phyloP scores from a whole-genome alignment of 306 rosid species.

The Fagus crenata region DNA sequence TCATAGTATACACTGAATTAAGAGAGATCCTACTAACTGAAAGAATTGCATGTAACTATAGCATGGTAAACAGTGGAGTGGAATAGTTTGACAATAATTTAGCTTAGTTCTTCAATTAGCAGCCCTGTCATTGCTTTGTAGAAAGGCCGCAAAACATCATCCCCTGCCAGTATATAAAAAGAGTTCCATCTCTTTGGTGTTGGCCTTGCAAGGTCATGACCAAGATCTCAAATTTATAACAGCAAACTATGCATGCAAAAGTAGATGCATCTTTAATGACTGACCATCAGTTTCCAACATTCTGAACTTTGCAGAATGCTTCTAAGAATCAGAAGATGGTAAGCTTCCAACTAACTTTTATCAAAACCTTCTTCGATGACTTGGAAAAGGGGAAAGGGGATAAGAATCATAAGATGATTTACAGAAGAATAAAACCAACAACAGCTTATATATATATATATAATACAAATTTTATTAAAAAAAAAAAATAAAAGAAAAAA shows the following conservation, averaged over 20 bases:
- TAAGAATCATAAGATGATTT: background rate
- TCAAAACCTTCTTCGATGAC: background rate
- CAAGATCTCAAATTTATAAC: background rate
- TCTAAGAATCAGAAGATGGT: background rate
- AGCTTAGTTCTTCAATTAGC: slow-evolving; percentile 1
- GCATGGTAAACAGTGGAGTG: background rate
- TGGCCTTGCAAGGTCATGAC: slow-evolving; percentile 3
- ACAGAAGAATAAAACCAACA: background rate
- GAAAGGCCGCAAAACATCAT: background rate
- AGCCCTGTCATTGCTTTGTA: background rate
- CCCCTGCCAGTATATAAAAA: background rate
- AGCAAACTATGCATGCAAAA: background rate
- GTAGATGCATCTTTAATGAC: background rate
- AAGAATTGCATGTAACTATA: background rate
- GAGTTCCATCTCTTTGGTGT: background rate
- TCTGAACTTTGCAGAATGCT: slow-evolving; percentile 4
- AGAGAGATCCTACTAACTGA: background rate
- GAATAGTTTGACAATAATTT: background rate
- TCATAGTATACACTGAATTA: background rate
- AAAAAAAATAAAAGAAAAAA: too few relatives aligned
- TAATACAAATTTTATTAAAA: background rate
- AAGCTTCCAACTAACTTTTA: background rate
- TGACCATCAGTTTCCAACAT: background rate
- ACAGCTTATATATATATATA: background rate
- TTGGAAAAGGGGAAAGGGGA: background rate